Evolutionary conservation across 2,329 filamentous ascomycete genomes (phyloP).

Genomic region (Calonectria pseudoreteaudii): DNA sequence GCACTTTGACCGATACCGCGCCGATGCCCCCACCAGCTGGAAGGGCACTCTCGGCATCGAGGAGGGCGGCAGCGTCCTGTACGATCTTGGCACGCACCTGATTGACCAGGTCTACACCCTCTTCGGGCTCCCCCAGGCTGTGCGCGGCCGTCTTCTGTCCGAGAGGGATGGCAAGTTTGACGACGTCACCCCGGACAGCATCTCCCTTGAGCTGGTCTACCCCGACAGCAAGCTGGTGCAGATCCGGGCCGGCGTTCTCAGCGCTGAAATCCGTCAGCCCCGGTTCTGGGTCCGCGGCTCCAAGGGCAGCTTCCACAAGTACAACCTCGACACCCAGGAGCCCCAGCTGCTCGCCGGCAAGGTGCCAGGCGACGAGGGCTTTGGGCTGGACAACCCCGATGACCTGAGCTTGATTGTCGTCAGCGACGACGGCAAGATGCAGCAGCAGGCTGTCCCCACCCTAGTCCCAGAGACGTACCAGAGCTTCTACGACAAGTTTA

Average conservation of each 20-base stretch:
- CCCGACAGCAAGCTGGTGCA: neutral
- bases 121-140: neutral
- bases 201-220: neutral
- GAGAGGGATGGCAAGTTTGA: neutral
- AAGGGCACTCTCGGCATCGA: constrained; percentile 71
- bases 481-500: neutral
- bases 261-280: constrained; percentile 45
- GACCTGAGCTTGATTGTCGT: neutral
- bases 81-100: neutral
- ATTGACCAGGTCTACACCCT: neutral
- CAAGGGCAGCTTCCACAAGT: constrained; percentile 79
- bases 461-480: neutral
- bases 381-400: neutral
- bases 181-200: neutral
- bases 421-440: neutral
- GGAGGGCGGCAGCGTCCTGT: neutral
- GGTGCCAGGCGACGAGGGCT: neutral
- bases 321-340: constrained; percentile 77
- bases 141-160: neutral
- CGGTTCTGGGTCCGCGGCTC: constrained; percentile 81
- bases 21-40: constrained; percentile 68
- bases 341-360: constrained; percentile 73
- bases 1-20: constrained; percentile 80
- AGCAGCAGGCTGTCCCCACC: neutral
- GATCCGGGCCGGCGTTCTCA: neutral